phyloP scores from a whole-genome alignment of 2,329 filamentous ascomycete genomes.

The Nemania abortiva region DNA sequence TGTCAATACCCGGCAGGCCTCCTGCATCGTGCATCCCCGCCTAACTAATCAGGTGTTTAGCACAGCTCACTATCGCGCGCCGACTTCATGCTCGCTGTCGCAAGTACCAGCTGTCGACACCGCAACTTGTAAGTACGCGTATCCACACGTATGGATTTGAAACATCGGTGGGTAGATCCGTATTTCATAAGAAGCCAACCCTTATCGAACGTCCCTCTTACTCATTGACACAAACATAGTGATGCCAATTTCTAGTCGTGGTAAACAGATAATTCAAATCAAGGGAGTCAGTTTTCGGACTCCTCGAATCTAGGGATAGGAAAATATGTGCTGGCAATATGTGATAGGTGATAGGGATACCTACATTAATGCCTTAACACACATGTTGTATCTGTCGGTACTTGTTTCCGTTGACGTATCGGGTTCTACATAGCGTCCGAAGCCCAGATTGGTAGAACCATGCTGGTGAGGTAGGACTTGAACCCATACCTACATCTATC shows the following conservation, averaged over 20 bases:
- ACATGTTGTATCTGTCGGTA: neutral
- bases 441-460: neutral
- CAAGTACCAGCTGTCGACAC: constrained; percentile 9
- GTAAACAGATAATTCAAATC: too few relatives aligned
- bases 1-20: constrained; percentile 15
- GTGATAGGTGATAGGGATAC: too few relatives aligned
- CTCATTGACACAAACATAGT: neutral
- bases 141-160: neutral
- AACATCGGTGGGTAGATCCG: neutral
- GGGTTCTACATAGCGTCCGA: neutral
- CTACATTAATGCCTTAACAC: neutral
- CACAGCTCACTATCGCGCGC: constrained; percentile 9
- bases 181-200: neutral
- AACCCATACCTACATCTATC: neutral
- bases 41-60: constrained; percentile 15
- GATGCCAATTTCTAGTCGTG: neutral
- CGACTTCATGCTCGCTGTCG: constrained; percentile 5
- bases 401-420: neutral
- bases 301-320: neutral
- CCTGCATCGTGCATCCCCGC: constrained; percentile 21
- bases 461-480: neutral
- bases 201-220: neutral
- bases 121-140: constrained; percentile 1
- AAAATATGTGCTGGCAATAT: neutral
- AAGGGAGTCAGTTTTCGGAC: neutral